These are phyloP conservation scores for Botrytis pseudocinerea DNA, from an alignment of 2,329 filamentous ascomycete species.

Conservation along the genomic window DNA sequence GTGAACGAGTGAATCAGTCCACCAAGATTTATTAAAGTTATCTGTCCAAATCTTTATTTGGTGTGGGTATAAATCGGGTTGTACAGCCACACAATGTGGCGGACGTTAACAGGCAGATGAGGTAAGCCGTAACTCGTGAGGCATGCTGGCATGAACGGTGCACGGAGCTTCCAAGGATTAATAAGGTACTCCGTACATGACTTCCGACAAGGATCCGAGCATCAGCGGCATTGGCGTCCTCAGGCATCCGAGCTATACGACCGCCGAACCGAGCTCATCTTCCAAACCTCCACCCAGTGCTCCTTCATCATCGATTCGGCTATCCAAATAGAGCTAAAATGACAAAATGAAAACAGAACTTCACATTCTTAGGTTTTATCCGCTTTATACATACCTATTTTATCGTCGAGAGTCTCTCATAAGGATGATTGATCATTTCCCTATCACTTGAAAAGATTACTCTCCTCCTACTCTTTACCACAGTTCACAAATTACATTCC, in stretches of 20 bases:
- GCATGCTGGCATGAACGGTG: conserved; percentile 1
- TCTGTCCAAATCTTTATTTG: conserved; percentile 15
- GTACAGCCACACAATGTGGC: conserved; percentile 9
- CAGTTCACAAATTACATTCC: background rate
- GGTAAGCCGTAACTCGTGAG: background rate
- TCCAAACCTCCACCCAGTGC: background rate
- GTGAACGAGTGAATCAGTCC: background rate
- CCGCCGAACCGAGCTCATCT: background rate
- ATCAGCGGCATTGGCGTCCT: background rate
- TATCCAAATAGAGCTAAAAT: conserved; percentile 6
- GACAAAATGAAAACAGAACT: background rate
- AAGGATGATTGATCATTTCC: background rate
- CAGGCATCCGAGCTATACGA: background rate
- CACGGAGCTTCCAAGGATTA: background rate
- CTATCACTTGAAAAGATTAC: background rate
- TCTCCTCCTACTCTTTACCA: background rate
- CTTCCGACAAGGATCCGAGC: background rate
- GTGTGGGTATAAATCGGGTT: background rate
- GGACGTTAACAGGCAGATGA: background rate
- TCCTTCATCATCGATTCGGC: conserved; percentile 10
- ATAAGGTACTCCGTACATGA: background rate
- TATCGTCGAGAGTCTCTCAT: no score
- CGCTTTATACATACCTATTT: background rate
- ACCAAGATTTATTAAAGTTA: conserved; percentile 23
- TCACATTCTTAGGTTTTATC: background rate